Evolutionary conservation across 2,329 filamentous ascomycete species (phyloP).

Genomic region (Bisporella sp.): DNA sequence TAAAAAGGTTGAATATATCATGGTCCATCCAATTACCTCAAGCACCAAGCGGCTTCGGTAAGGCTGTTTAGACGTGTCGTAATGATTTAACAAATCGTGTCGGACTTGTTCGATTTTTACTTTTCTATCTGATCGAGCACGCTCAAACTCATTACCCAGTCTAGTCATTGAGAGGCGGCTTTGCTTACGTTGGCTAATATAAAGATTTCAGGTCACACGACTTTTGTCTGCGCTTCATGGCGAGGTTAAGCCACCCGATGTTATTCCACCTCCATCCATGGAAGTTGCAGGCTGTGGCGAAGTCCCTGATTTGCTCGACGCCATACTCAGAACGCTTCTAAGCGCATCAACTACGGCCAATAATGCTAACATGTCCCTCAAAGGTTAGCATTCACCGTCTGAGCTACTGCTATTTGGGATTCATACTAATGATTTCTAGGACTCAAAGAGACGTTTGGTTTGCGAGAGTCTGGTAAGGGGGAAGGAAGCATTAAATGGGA

Average conservation of each 20-base stretch:
- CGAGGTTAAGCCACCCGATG: conserved; percentile 54
- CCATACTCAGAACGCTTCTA: conserved; percentile 44
- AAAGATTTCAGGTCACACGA: conserved; percentile 42
- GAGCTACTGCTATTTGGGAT: background rate
- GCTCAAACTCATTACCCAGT: too few relatives aligned
- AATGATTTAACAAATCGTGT: too few relatives aligned
- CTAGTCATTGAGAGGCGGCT: background rate
- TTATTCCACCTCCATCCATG: conserved; percentile 62
- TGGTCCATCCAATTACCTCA: too few relatives aligned
- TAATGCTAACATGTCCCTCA: conserved; percentile 57
- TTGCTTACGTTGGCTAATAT: background rate
- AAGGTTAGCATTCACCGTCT: conserved; percentile 31
- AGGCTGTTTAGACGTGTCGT: too few relatives aligned
- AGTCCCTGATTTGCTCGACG: conserved; percentile 47
- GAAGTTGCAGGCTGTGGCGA: conserved; percentile 62
- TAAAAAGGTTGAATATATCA: too few relatives aligned
- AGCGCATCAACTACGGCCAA: conserved; percentile 43
- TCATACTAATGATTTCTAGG: background rate
- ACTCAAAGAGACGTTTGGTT: conserved; percentile 57
- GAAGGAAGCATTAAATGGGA: conserved; percentile 72
- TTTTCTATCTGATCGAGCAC: too few relatives aligned
- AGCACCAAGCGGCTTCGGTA: too few relatives aligned
- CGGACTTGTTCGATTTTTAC: too few relatives aligned
- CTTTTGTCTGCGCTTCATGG: conserved; percentile 63
- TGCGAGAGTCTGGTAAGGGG: conserved; percentile 53